phyloP scores from a whole-genome alignment of 1,284 basidiomycete genomes.

The Pyrrhoderma lamaoense region DNA sequence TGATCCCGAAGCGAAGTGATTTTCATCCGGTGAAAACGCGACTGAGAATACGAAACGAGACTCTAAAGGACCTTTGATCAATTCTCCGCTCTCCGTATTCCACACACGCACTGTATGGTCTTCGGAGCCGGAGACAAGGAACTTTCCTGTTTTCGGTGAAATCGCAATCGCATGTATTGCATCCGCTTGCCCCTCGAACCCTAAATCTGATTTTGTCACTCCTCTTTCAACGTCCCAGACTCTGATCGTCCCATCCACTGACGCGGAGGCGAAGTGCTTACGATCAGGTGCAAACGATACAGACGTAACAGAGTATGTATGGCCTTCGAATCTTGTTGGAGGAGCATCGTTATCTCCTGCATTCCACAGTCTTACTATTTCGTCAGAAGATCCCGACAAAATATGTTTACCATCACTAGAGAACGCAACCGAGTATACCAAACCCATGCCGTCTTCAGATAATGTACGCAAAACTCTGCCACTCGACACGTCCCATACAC shows the following conservation, averaged over 20 bases:
- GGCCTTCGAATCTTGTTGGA: conserved; percentile 52
- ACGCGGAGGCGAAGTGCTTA: not conserved
- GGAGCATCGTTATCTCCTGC: conserved; percentile 52
- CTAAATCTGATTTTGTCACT: no score
- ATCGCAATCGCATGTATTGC: no score
- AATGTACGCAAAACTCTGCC: not conserved
- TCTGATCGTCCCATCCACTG: not conserved
- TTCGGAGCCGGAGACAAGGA: no score
- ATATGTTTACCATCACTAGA: conserved; percentile 30
- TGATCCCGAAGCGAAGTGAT: no score
- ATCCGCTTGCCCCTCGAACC: no score
- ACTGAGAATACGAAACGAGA: no score
- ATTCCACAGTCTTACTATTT: conserved; percentile 74
- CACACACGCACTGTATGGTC: no score
- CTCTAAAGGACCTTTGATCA: no score
- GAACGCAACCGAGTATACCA: not conserved
- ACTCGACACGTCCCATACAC: no score
- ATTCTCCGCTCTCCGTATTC: not conserved
- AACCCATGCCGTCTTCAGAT: not conserved
- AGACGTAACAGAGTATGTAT: conserved; percentile 38
- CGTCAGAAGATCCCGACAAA: conserved; percentile 79
- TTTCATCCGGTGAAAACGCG: no score
- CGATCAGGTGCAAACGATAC: conserved; percentile 1
- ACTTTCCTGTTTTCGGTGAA: no score
- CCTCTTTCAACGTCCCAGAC: no score